These are phyloP conservation scores for Amanita subjunquillea DNA, from an alignment of 768 basidiomycete species.

Conservation along the genomic window DNA sequence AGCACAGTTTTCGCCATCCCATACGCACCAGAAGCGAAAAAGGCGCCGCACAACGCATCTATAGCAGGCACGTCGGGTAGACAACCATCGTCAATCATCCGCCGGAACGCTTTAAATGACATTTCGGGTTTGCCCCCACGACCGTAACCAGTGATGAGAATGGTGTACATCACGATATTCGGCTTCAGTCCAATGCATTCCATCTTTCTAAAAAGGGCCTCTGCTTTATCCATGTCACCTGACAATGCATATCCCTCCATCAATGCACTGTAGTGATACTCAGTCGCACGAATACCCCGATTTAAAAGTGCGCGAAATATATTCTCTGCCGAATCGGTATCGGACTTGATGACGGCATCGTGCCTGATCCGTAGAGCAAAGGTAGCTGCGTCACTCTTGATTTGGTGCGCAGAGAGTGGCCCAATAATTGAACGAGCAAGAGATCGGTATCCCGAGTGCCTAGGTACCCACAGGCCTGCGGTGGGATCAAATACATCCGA, in stretches of 20 bases:
- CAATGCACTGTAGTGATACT: slow-evolving; percentile 63
- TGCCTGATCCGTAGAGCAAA: slow-evolving; percentile 54
- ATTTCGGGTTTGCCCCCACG: slow-evolving; percentile 42
- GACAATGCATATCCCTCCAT: slow-evolving; percentile 60
- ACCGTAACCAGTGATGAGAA: slow-evolving; percentile 64
- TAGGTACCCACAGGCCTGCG: slow-evolving; percentile 30
- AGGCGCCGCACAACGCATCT: slow-evolving; percentile 62
- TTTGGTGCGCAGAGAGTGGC: slow-evolving; percentile 33
- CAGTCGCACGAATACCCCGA: slow-evolving; percentile 62
- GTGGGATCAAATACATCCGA: slow-evolving; percentile 35
- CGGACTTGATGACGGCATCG: slow-evolving; percentile 42
- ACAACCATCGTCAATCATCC: slow-evolving; percentile 53
- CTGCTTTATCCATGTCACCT: slow-evolving; percentile 52
- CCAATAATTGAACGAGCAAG: slow-evolving; percentile 31
- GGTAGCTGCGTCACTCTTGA: slow-evolving; percentile 47
- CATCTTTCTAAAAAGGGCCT: slow-evolving; percentile 44
- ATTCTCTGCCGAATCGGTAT: slow-evolving; percentile 39
- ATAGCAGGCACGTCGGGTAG: slow-evolving; percentile 63
- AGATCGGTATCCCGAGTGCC: slow-evolving; percentile 17
- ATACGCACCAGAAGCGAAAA: slow-evolving; percentile 45
- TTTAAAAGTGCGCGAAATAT: slow-evolving; percentile 50
- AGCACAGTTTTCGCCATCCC: slow-evolving; percentile 42
- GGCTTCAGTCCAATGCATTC: slow-evolving; percentile 38
- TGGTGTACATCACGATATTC: slow-evolving; percentile 65
- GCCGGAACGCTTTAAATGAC: slow-evolving; percentile 45